Conservation (phyloP, 495 filamentous ascomycete genomes). For the Penicillium flavigenum region DNA sequence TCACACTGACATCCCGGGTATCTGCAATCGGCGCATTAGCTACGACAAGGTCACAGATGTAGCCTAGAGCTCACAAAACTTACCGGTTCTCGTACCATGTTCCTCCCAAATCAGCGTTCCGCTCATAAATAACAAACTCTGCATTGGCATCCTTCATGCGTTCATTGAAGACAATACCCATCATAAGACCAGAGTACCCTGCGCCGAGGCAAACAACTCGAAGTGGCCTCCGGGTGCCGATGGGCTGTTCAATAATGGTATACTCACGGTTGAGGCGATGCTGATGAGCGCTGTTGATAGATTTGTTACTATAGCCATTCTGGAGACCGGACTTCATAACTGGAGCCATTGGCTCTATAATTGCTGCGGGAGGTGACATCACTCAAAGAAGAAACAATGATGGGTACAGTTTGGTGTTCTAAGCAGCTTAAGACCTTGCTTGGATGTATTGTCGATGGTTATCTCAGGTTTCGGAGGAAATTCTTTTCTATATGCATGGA, state of each 20-base stretch:
- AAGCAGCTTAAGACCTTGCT: neutral
- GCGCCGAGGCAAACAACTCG: constrained; percentile 13
- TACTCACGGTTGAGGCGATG: neutral
- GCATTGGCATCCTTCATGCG: constrained; percentile 8
- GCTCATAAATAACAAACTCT: constrained; percentile 10
- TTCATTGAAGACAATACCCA: constrained; percentile 8
- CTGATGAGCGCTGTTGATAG: neutral
- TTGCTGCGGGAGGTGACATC: neutral
- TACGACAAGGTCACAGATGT: too few relatives aligned
- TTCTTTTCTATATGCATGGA: neutral
- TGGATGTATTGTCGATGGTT: neutral
- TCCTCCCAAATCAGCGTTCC: constrained; percentile 20
- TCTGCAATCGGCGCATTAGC: neutral
- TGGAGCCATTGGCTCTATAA: neutral
- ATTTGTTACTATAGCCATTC: neutral
- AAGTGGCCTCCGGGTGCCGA: constrained; percentile 12
- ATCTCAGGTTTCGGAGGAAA: neutral
- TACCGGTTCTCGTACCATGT: constrained; percentile 55
- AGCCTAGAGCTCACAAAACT: neutral
- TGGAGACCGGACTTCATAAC: neutral
- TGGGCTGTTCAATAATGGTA: constrained; percentile 15
- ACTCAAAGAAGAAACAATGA: neutral
- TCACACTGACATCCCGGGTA: constrained; percentile 54
- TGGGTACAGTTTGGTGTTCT: neutral
- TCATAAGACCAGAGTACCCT: constrained; percentile 11